Evolutionary conservation across 495 filamentous ascomycete genomes (phyloP).

Genomic region (Penicillium fimorum): DNA sequence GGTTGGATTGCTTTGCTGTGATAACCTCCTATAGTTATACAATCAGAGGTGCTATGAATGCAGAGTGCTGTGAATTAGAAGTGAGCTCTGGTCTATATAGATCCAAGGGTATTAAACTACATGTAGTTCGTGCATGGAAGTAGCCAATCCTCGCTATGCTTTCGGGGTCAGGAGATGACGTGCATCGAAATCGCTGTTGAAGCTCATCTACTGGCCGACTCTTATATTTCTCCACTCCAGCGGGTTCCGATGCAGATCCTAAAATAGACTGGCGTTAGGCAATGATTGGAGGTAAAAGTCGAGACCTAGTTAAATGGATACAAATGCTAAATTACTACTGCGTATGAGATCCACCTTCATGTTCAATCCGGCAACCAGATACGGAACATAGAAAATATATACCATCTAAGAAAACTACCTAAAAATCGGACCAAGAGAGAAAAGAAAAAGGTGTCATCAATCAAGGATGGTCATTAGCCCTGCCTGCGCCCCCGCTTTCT

Average conservation of each 20-base stretch:
- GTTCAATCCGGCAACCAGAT: not conserved
- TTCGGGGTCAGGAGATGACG: not conserved
- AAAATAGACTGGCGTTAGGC: not conserved
- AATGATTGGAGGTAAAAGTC: not conserved
- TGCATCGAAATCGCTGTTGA: not conserved
- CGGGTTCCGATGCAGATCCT: not conserved
- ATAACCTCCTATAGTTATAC: conserved; percentile 6
- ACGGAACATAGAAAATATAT: conserved; percentile 13
- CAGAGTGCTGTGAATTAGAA: not conserved
- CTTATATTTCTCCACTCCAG: not conserved
- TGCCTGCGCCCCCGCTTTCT: conserved; percentile 16
- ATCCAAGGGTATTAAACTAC: not conserved
- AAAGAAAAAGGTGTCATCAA: conserved; percentile 19
- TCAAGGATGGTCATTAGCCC: conserved; percentile 25
- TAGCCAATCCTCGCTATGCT: not conserved
- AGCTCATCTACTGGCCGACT: not conserved
- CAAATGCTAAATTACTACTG: not conserved
- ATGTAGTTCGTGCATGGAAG: not conserved
- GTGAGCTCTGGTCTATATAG: not conserved
- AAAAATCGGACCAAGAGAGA: conserved; percentile 13
- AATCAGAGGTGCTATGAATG: not conserved
- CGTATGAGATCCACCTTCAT: not conserved
- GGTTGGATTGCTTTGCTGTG: conserved; percentile 6
- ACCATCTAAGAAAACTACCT: conserved; percentile 19
- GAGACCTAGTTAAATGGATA: not conserved